Evolutionary conservation across 1,284 basidiomycete species (phyloP), one percentile per base, ranked within the genome.

Genomic region (Lentinula novae-zelandiae): DNA sequence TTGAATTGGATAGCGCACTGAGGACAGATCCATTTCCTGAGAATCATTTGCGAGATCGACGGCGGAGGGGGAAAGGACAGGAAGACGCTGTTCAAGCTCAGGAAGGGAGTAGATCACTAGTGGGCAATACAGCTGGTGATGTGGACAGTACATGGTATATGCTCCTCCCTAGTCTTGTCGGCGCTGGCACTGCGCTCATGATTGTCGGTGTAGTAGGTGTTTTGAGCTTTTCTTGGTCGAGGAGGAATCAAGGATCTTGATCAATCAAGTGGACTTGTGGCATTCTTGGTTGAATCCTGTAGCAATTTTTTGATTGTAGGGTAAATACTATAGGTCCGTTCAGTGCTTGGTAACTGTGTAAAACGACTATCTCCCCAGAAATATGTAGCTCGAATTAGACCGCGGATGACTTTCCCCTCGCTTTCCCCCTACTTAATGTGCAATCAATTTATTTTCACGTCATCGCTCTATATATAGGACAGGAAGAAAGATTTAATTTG

Each of bases 171-270:
- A 83, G 87, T 22, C 71, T 92, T 63, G 83, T 92, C 2, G 90
- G 89, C 22, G 90, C 89, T 36, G 90, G 90, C 10, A 90, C 89
- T 17, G 89, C 90, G 50, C 69, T 92, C 63, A 77, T 92, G 48
- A 86, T 90, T 13, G 87, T 92, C 13, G 90, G 89, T 0, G 84
- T 92, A 55, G 82, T 89, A 42, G 85, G 87, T 1, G 87, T 84
- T 3, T 71, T 92, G 65, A 88, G 88, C 62, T 82, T 92, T 67
- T 78, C 73, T 38, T 87, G 86, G 71, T 91, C 89, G 74, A 82
- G 89, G 71, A 83, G 87, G 63, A 85, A 80, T 67, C 86, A 87
- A 67, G 78, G 81, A 8, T 83, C 82, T 65, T 83, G 69, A 73
- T 40, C 17, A 7, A n/a, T 10, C 15, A 44, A 52, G 15, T 52